phyloP scores from a whole-genome alignment of 306 rosid species.

The Cicer cuneatum region DNA sequence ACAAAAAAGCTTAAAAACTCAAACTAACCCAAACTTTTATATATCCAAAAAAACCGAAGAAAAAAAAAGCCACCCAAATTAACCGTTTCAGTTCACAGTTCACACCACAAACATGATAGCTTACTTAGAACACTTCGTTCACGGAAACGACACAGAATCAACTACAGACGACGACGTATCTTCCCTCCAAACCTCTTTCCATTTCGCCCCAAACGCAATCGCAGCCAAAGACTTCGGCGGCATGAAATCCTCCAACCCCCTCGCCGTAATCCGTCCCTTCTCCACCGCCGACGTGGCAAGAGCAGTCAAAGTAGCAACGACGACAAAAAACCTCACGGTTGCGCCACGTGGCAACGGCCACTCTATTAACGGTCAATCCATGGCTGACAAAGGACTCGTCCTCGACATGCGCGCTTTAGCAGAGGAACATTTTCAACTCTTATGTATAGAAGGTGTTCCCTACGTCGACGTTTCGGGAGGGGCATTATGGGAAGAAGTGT shows the following conservation, averaged over 20 bases:
- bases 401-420: slow-evolving; percentile 80
- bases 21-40: neutral
- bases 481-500: slow-evolving; percentile 96
- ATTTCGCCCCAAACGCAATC: slow-evolving; percentile 43
- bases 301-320: slow-evolving; percentile 54
- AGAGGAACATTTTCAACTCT: slow-evolving; percentile 46
- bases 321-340: slow-evolving; percentile 66
- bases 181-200: slow-evolving; percentile 48
- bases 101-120: slow-evolving; percentile 69
- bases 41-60: neutral
- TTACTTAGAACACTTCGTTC: slow-evolving; percentile 69
- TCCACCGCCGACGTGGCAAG: slow-evolving; percentile 56
- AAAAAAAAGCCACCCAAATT: neutral
- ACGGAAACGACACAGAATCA: slow-evolving; percentile 73
- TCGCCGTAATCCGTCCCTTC: slow-evolving; percentile 61
- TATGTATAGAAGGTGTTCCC: slow-evolving; percentile 32
- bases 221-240: slow-evolving; percentile 89
- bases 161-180: slow-evolving; percentile 56
- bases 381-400: slow-evolving; percentile 83
- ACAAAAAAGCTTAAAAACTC: slow-evolving; percentile 1
- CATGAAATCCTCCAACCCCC: slow-evolving; percentile 56
- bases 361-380: slow-evolving; percentile 97
- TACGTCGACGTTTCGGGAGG: slow-evolving; percentile 89
- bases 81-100: neutral
- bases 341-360: slow-evolving; percentile 97